Base-by-base conservation (phyloP, 495 filamentous ascomycete species). In the Aspergillus biplanus region DNA sequence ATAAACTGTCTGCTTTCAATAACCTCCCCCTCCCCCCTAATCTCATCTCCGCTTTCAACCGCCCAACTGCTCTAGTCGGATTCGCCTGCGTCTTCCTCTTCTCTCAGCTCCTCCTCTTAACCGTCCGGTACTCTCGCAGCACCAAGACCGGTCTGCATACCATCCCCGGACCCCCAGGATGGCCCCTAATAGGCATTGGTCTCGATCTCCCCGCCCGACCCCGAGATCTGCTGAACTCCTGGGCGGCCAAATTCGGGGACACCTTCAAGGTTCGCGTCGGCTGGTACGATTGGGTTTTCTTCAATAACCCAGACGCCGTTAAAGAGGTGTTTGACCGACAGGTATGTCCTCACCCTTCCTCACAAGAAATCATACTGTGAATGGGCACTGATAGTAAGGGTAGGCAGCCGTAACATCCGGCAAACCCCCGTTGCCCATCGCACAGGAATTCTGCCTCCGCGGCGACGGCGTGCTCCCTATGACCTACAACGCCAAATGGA, bases 401-500 rank as follows among this genome's bases (percentile, higher is more conserved):
- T n/a, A n/a, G n/a, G 39, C 39, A 4, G 39, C 39, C 39, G 39
- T 44, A 11, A 44, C 39, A 44, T 44, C 39, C 39, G 39, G 39
- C 4, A 68, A 68, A 37, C 39, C 63, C 12, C 75, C 72, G 5
- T 39, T 59, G 27, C 76, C 75, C 4, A 61, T 77, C 31, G 68
- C 53, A 0, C 59, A 67, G 21, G 68, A 70, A 32, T 49, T 72
- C 13, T 66, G 70, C 11, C 62, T 61, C 3, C 70, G 69, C n/a
- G 74, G 69, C 8, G 73, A 61, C 33, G 59, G 77, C 3, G 70
- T 82, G 46, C 69, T 71, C n/a, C 75, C 74, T 3, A 78, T 83
- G 77, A 70, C 78, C 1, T 81, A 84, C 59, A 75, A 76, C 12
- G 66, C 73, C 9, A 62, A 77, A 27, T 84, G 80, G 80, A 71